phyloP scores from a whole-genome alignment of 192 early-diverging fungal species.

The Diversispora epigaea region DNA sequence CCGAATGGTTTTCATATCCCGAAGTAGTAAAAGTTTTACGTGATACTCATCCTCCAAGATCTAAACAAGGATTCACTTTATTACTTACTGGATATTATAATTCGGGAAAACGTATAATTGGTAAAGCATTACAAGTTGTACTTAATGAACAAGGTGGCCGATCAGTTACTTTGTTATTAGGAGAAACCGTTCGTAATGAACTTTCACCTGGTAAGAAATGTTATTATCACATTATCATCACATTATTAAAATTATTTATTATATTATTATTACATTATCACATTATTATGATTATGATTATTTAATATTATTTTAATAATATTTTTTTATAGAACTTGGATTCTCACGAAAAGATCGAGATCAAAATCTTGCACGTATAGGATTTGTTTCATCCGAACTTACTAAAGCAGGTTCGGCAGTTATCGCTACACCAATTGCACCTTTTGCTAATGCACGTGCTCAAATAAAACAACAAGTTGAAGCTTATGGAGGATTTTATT shows the following conservation, averaged over 20 bases:
- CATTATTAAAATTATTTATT: no score
- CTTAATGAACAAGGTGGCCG: constrained; percentile 91
- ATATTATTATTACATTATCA: no score
- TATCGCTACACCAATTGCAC: constrained; percentile 89
- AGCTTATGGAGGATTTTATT: constrained; percentile 79
- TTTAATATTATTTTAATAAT: neutral
- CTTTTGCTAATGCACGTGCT: constrained; percentile 75
- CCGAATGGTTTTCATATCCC: constrained; percentile 99
- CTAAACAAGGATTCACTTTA: constrained; percentile 89
- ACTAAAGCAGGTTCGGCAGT: constrained; percentile 90
- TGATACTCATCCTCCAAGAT: constrained; percentile 82
- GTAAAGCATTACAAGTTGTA: constrained; percentile 84
- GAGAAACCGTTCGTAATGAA: constrained; percentile 87
- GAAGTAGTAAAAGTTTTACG: constrained; percentile 89
- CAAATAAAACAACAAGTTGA: constrained; percentile 65
- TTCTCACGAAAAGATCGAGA: constrained; percentile 86
- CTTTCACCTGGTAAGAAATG: constrained; percentile 65
- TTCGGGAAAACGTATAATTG: constrained; percentile 81
- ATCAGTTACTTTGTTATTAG: constrained; percentile 82
- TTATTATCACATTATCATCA: no score
- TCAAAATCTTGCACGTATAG: constrained; percentile 81
- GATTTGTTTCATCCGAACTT: constrained; percentile 87
- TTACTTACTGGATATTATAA: constrained; percentile 89
- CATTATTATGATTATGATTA: no score
- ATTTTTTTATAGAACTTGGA: constrained; percentile 65